Evolutionary conservation across 2,329 filamentous ascomycete genomes (phyloP).

Genomic region (Allantophomopsis cytisporea): DNA sequence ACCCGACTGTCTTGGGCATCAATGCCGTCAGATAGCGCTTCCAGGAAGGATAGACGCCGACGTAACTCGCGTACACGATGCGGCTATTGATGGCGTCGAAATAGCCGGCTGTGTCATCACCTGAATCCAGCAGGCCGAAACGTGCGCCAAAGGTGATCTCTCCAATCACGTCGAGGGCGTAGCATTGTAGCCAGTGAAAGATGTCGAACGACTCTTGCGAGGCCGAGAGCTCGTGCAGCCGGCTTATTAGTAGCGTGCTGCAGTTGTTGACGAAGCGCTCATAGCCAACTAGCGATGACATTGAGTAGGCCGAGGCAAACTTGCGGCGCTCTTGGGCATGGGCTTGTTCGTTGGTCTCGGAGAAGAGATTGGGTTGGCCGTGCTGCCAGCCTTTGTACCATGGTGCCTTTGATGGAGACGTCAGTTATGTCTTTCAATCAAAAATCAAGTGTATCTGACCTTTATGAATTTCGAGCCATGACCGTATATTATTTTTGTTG

Average conservation of each 20-base stretch:
- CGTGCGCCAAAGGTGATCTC: conserved; percentile 28
- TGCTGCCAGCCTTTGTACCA: conserved; percentile 14
- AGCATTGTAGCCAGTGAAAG: conserved; percentile 29
- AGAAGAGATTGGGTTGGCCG: conserved; percentile 15
- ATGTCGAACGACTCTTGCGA: conserved; percentile 21
- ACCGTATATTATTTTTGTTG: conserved; percentile 27
- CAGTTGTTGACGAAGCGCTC: conserved; percentile 34
- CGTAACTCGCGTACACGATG: conserved; percentile 22
- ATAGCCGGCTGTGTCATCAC: conserved; percentile 28
- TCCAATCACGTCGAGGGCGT: conserved; percentile 36
- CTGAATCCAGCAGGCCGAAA: conserved; percentile 30
- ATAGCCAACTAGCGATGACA: conserved; percentile 32
- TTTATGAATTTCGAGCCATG: conserved; percentile 21
- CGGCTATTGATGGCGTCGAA: conserved; percentile 23
- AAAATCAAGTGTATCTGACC: conserved; percentile 3
- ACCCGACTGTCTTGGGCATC: conserved; percentile 8
- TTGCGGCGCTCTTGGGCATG: conserved; percentile 24
- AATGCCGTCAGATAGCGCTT: conserved; percentile 20
- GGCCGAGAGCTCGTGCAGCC: conserved; percentile 23
- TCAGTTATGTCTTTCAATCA: not conserved
- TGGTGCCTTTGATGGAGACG: conserved; percentile 17
- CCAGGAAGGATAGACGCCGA: conserved; percentile 26
- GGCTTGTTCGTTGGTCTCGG: conserved; percentile 19
- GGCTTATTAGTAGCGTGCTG: conserved; percentile 22
- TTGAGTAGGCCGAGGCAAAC: conserved; percentile 29